phyloP scores from a whole-genome alignment of 1,284 basidiomycete species.

The Vanrija sp. region DNA sequence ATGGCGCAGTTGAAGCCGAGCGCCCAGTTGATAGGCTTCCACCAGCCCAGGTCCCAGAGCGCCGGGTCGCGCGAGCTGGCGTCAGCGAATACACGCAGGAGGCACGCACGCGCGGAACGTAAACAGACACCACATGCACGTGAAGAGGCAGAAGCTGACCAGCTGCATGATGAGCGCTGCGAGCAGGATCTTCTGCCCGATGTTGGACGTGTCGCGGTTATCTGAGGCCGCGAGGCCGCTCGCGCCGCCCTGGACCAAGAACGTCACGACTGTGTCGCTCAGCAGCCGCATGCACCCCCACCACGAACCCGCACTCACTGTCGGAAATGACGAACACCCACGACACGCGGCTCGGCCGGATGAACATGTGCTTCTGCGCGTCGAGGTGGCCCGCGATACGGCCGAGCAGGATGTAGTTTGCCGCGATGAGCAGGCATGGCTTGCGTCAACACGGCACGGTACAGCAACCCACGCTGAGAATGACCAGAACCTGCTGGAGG shows the following conservation, averaged over 20 bases:
- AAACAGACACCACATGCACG: slow-evolving; percentile 57
- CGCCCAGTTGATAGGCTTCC: slow-evolving; percentile 57
- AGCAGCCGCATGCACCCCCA: no score
- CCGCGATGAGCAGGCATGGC: slow-evolving; percentile 71
- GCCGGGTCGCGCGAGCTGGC: not conserved
- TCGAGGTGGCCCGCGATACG: slow-evolving; percentile 57
- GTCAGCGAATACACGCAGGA: not conserved
- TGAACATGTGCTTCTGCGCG: slow-evolving; percentile 48
- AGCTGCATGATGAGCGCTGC: slow-evolving; percentile 61
- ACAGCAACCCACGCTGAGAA: not conserved
- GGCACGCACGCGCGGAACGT: slow-evolving; percentile 53
- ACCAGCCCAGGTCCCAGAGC: slow-evolving; percentile 47
- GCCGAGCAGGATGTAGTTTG: slow-evolving; percentile 64
- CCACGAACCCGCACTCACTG: slow-evolving; percentile 33
- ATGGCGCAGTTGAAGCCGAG: slow-evolving; percentile 56
- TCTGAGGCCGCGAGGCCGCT: slow-evolving; percentile 41
- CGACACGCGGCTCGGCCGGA: slow-evolving; percentile 22
- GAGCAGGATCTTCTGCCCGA: slow-evolving; percentile 55
- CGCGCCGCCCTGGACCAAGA: slow-evolving; percentile 58
- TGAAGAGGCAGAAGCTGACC: slow-evolving; percentile 60
- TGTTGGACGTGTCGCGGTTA: slow-evolving; percentile 35
- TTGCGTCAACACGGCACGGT: slow-evolving; percentile 17
- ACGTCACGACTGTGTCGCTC: slow-evolving; percentile 50
- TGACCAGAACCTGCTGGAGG: not conserved
- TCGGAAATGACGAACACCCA: slow-evolving; percentile 51